Percentiles rank a stretch among this genome's conserved stretches.
phyloP scores from a whole-genome alignment of 2,329 filamentous ascomycete genomes.

The Stachybotrys chartarum region DNA sequence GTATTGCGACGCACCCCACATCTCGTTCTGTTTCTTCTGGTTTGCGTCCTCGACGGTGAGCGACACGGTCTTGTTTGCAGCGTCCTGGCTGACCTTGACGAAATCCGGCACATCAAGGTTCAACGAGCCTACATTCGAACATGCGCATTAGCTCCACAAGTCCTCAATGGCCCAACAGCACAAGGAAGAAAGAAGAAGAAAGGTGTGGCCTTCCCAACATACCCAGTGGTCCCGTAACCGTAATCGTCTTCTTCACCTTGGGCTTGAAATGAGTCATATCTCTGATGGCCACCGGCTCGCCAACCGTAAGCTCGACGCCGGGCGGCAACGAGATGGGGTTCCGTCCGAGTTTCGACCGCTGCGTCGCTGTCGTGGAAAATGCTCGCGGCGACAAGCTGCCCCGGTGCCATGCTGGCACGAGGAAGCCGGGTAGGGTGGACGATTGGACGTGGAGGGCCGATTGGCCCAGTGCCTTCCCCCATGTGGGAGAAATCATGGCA shows the following conservation, averaged over 20 bases:
- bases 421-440: slow-evolving; percentile 60
- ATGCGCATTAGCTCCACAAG: not conserved
- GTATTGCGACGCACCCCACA: slow-evolving; percentile 69
- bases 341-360: slow-evolving; percentile 76
- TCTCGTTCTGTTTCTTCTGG: slow-evolving; percentile 72
- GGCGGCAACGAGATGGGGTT: slow-evolving; percentile 75
- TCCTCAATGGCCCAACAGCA: not conserved
- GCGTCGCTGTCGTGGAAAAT: slow-evolving; percentile 66
- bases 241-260: slow-evolving; percentile 59
- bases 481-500: slow-evolving; percentile 58
- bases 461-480: slow-evolving; percentile 53
- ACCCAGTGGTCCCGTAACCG: slow-evolving; percentile 78
- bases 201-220: slow-evolving; percentile 17
- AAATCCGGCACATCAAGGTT: slow-evolving; percentile 74
- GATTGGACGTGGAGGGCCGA: slow-evolving; percentile 41
- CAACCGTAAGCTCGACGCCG: slow-evolving; percentile 69
- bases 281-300: slow-evolving; percentile 49
- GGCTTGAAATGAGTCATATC: slow-evolving; percentile 53
- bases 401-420: slow-evolving; percentile 62
- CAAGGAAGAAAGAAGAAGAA: not conserved
- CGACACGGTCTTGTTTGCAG: slow-evolving; percentile 52
- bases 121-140: slow-evolving; percentile 54
- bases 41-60: slow-evolving; percentile 64
- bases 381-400: slow-evolving; percentile 27
- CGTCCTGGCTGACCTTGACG: slow-evolving; percentile 63